Conservation (phyloP, 805 yeast species). For the Zygoascus flipseniorum region DNA sequence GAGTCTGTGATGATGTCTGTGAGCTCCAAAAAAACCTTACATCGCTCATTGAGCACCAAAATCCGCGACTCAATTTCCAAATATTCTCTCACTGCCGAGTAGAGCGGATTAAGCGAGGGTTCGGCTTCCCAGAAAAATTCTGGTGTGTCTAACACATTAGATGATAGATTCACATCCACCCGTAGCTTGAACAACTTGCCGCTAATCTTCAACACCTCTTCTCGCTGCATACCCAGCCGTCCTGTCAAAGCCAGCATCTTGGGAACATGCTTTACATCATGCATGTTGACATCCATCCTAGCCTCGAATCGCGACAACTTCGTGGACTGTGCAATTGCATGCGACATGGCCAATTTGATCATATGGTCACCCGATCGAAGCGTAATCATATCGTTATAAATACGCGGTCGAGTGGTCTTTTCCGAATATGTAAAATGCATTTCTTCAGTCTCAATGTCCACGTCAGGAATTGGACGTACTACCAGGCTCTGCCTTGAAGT, state of each 20-base stretch:
- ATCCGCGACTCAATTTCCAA: constrained; percentile 93
- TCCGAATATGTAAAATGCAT: constrained; percentile 60
- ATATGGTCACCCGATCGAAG: constrained; percentile 85
- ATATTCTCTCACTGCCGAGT: constrained; percentile 82
- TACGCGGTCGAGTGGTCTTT: constrained; percentile 38
- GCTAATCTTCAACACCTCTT: constrained; percentile 77
- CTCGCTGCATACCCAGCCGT: constrained; percentile 70
- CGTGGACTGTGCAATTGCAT: constrained; percentile 94
- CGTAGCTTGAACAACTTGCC: constrained; percentile 85
- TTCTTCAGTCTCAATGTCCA: constrained; percentile 89
- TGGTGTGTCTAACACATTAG: constrained; percentile 89
- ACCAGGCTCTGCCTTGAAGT: constrained; percentile 35
- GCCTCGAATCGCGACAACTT: constrained; percentile 87
- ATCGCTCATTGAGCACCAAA: constrained; percentile 85
- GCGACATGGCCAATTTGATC: constrained; percentile 86
- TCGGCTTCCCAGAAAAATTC: constrained; percentile 93
- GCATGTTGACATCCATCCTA: constrained; percentile 74
- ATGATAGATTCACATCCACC: constrained; percentile 86
- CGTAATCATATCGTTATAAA: constrained; percentile 88
- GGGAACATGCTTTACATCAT: constrained; percentile 82
- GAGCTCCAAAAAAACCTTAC: constrained; percentile 88
- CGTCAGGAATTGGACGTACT: constrained; percentile 65
- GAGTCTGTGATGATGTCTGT: constrained; percentile 90
- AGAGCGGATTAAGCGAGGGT: constrained; percentile 90
- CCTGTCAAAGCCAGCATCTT: constrained; percentile 88